phyloP scores from a whole-genome alignment of 2,329 filamentous ascomycete species.

The Alternaria atra region DNA sequence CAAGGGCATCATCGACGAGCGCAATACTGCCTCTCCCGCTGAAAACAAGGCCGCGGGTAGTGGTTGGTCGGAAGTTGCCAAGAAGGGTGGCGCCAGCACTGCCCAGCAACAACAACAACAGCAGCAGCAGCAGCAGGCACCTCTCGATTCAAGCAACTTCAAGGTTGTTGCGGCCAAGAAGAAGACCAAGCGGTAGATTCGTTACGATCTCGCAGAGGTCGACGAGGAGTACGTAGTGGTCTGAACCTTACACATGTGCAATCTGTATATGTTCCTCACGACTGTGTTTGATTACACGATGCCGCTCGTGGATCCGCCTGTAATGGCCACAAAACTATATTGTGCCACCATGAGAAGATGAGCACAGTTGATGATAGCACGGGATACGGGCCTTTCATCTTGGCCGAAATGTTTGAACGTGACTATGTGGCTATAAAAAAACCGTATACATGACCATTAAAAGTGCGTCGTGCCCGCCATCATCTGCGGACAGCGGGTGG shows the following conservation, averaged over 20 bases:
- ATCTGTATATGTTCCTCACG: background rate
- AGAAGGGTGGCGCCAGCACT: constrained; percentile 79
- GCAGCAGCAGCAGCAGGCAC: constrained; percentile 46
- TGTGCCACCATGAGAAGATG: background rate
- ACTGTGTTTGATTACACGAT: background rate
- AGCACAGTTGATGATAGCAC: background rate
- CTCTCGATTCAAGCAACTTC: constrained; percentile 70
- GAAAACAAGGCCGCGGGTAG: constrained; percentile 60
- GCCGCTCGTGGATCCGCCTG: background rate
- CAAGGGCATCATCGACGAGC: constrained; percentile 83
- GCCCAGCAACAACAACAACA: constrained; percentile 44
- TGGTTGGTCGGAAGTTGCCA: constrained; percentile 97
- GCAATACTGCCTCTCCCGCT: constrained; percentile 62
- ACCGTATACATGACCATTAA: no score
- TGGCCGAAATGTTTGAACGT: background rate
- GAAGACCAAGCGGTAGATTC: constrained; percentile 69
- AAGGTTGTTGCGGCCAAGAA: constrained; percentile 93
- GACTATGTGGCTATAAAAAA: background rate
- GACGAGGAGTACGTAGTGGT: background rate
- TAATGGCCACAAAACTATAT: background rate
- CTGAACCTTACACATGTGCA: background rate
- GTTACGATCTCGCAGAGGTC: background rate
- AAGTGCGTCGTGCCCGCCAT: background rate
- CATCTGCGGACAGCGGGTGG: background rate
- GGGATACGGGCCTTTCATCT: background rate